Percentiles rank a stretch among this genome's conserved stretches.
These are phyloP conservation scores for Ascochyta koolunga DNA, from an alignment of 2,329 filamentous ascomycete species.

Conservation along the genomic window DNA sequence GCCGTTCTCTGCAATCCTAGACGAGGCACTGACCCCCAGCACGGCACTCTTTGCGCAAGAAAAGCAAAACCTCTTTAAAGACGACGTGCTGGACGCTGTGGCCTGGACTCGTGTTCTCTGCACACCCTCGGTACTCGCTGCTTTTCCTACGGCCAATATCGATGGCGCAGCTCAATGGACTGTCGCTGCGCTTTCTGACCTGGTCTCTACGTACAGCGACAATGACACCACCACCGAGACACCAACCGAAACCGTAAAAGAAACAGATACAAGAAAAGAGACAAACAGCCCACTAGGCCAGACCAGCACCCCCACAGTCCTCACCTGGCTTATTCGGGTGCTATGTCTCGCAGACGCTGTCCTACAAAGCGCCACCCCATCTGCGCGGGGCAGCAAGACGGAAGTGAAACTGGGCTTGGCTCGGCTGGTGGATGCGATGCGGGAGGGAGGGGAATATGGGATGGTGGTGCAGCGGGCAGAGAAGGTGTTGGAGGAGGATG, in stretches of 20 bases:
- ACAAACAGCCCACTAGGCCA: constrained; percentile 74
- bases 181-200: constrained; percentile 53
- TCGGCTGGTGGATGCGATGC: background rate
- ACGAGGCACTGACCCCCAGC: constrained; percentile 51
- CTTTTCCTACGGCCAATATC: constrained; percentile 21
- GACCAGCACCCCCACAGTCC: constrained; percentile 71
- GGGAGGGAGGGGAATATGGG: background rate
- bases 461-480: background rate
- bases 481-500: constrained; percentile 2
- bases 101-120: constrained; percentile 68
- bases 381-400: constrained; percentile 15
- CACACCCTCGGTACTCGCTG: constrained; percentile 24
- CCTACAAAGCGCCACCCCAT: constrained; percentile 26
- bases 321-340: constrained; percentile 61
- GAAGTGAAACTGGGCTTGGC: constrained; percentile 1
- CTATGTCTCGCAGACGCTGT: constrained; percentile 52
- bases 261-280: too few species aligned
- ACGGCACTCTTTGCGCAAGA: constrained; percentile 82
- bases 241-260: too few species aligned
- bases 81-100: constrained; percentile 75
- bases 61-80: constrained; percentile 92
- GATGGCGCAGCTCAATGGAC: constrained; percentile 55
- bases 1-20: constrained; percentile 31
- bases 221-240: too few species aligned
- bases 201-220: constrained; percentile 33